Evolutionary conservation across 202 grass and related monocot genomes (phyloP), one percentile per base, ranked within the genome.

Genomic region (Musa balbisiana): DNA sequence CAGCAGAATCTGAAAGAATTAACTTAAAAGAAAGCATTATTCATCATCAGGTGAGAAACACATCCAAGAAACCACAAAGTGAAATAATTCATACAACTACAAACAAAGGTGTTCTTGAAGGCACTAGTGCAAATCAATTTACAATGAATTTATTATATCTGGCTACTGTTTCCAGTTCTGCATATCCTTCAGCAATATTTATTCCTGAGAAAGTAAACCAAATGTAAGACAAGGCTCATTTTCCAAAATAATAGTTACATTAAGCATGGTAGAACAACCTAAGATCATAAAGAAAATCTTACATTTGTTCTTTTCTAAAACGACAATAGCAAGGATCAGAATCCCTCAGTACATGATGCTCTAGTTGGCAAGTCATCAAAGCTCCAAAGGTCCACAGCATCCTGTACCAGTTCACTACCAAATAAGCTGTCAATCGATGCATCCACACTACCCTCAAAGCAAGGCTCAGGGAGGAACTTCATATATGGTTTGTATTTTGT

Each of bases 381-480:
- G 11, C 51, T 72, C 69, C 69, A 72, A 13, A 72, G 49, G 50
- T 53, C 69, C 69, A 53, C 69, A 24, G 2, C 69, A 72, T 72
- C 69, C 51, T 72, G 51, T 9, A 49, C 50, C 69, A 72, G 8
- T 8, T 54, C 11, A 19, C 19, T 20, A 21, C 20, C 53, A 10
- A 72, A 49, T 22, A 72, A 22, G 50, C 51, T 24, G 69, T 72
- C 69, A 13, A 72, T 68, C 3, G 27, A 68, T 25, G 25, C 50
- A 14, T 72, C 69, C 13, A 49, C 24, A n/a, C 51, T 72, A 0
- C 11, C 50, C 69, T 72, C 51, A 4, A 53, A 22, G 8, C 49
- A 69, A 19, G 67, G 67, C 16, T 19, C 5, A 43, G 49, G 19
- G 33, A 72, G 20, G 22, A 53, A 24, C 10, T 72, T 53, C 50